These are phyloP conservation scores for Pleurotus eryngii DNA, from an alignment of 768 basidiomycete species.

Conservation along the genomic window DNA sequence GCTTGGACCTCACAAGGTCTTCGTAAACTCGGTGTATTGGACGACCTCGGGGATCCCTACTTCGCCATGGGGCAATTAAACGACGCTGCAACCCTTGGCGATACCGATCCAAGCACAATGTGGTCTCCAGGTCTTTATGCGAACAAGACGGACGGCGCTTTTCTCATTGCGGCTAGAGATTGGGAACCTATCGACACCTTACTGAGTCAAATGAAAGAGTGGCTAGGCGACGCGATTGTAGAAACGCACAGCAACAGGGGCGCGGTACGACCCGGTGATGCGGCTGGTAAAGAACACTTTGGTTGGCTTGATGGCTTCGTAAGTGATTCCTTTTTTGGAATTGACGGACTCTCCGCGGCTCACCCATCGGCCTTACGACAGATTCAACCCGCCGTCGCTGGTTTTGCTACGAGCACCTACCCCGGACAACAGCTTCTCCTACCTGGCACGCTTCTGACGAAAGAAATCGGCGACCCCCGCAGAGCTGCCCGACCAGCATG, in stretches of 20 bases:
- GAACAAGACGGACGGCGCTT: slow-evolving; percentile 1
- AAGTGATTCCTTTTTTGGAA: not conserved
- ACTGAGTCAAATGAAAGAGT: not conserved
- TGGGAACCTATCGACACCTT: slow-evolving; percentile 1
- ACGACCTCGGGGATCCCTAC: not conserved
- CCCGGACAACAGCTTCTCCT: not conserved
- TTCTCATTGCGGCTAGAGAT: slow-evolving; percentile 2
- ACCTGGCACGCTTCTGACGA: slow-evolving; percentile 1
- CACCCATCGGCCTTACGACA: not conserved
- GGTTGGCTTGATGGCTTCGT: slow-evolving; percentile 5
- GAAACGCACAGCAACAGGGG: not conserved
- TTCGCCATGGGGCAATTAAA: not conserved
- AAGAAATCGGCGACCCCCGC: slow-evolving; percentile 1
- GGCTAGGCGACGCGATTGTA: not conserved
- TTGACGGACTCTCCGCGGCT: not conserved
- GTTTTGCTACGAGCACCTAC: not conserved
- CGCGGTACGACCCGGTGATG: not conserved
- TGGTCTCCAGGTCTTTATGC: not conserved
- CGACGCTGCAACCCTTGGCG: not conserved
- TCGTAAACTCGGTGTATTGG: not conserved
- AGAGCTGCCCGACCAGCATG: not conserved
- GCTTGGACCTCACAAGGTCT: not conserved
- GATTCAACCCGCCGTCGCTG: slow-evolving; percentile 3
- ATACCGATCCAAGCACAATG: not conserved
- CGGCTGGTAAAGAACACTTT: slow-evolving; percentile 1